A percentile compares a stretch with the other conserved stretches of the same genome.
Evolutionary conservation across 805 yeast species (phyloP).

Genomic region (Ogataea nonfermentans): DNA sequence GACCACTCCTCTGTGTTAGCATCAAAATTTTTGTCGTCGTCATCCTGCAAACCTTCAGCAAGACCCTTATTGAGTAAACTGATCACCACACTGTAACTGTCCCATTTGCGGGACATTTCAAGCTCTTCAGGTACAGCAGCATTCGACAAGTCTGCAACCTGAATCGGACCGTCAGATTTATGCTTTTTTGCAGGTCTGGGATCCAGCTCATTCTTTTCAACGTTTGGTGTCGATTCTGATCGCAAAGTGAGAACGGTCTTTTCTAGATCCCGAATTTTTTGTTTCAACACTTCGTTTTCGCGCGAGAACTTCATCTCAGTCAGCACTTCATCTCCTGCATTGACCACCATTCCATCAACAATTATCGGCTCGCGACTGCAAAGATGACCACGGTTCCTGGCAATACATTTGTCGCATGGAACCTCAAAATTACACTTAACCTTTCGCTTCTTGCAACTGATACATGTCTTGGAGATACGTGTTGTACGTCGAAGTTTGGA

Average conservation of each 20-base stretch:
- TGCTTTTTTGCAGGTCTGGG: not conserved
- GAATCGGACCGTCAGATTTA: not conserved
- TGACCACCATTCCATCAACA: constrained; percentile 33
- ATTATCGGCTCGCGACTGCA: constrained; percentile 36
- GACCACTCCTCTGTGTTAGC: constrained; percentile 33
- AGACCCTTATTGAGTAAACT: constrained; percentile 27
- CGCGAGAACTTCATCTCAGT: constrained; percentile 25
- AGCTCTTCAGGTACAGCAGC: not conserved
- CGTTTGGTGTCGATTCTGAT: constrained; percentile 2
- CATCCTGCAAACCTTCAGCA: constrained; percentile 23
- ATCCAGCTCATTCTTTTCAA: constrained; percentile 6
- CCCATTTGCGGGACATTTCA: constrained; percentile 23
- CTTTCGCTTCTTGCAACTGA: constrained; percentile 44
- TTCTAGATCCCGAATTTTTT: constrained; percentile 28
- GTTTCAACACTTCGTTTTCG: constrained; percentile 31
- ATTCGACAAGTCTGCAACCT: not conserved
- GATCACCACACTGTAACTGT: constrained; percentile 26
- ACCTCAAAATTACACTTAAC: constrained; percentile 47
- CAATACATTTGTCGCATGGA: constrained; percentile 46
- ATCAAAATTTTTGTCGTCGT: constrained; percentile 25
- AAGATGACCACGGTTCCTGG: constrained; percentile 30
- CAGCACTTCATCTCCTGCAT: constrained; percentile 21
- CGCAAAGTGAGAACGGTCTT: constrained; percentile 17
- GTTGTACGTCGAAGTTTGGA: constrained; percentile 28
- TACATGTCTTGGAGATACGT: constrained; percentile 43